These are phyloP conservation scores for Berkeleyomyces basicola DNA, from an alignment of 2,329 filamentous ascomycete genomes.

Conservation along the genomic window DNA sequence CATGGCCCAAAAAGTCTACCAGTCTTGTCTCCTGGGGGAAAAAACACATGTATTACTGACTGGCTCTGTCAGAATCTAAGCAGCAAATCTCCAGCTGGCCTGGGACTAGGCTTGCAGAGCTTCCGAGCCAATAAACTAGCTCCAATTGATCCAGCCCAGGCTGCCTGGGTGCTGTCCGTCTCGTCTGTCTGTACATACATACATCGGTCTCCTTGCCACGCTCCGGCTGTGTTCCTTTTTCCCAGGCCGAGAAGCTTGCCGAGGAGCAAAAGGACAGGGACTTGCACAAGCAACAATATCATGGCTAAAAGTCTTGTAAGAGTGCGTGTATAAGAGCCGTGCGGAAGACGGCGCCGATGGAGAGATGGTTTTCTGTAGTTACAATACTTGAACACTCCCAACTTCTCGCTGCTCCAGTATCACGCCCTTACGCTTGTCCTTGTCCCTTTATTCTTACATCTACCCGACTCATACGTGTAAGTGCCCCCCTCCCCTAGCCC, in stretches of 20 bases:
- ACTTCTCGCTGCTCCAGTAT: neutral
- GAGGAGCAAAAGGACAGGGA: neutral
- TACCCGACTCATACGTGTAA: neutral
- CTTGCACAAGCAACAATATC: neutral
- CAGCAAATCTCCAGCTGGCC: neutral
- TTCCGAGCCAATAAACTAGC: neutral
- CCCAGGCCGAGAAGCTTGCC: conserved; percentile 4
- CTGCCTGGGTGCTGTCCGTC: too few relatives aligned
- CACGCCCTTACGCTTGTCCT: neutral
- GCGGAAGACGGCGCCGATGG: neutral
- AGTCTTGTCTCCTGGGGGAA: too few relatives aligned
- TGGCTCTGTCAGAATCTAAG: neutral
- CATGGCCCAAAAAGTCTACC: too few relatives aligned
- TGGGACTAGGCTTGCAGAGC: neutral
- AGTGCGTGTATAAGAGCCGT: neutral
- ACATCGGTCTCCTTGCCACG: neutral
- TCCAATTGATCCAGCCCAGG: neutral
- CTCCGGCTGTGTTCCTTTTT: neutral
- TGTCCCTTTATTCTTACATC: neutral
- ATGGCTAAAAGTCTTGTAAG: neutral
- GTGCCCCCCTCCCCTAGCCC: neutral
- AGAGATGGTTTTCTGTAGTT: neutral
- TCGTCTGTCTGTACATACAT: too few relatives aligned
- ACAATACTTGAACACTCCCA: neutral
- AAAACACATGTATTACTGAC: too few relatives aligned